These are phyloP conservation scores for Cystobasidium pallidum DNA, from an alignment of 1,284 basidiomycete genomes.

Conservation along the genomic window DNA sequence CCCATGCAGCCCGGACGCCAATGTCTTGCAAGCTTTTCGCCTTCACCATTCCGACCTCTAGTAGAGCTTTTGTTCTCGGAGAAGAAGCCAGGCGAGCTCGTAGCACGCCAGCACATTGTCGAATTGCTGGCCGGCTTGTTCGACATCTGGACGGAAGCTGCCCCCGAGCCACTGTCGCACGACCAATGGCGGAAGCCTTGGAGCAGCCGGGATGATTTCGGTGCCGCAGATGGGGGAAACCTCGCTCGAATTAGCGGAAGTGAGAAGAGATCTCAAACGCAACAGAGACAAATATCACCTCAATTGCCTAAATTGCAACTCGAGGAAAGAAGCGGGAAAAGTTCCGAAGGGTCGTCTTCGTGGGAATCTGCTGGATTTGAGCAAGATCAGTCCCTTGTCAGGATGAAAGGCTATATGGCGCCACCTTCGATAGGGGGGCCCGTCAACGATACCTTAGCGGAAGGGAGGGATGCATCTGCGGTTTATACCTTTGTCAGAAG, in stretches of 20 bases:
- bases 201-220: constrained; percentile 22
- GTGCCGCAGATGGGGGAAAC: neutral
- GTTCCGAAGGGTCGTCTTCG: constrained; percentile 18
- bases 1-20: constrained; percentile 56
- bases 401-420: too few relatives aligned
- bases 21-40: constrained; percentile 78
- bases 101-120: constrained; percentile 83
- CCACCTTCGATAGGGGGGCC: constrained; percentile 1
- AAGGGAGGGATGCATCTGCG: constrained; percentile 38
- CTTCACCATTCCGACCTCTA: constrained; percentile 82
- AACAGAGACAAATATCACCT: neutral
- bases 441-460: neutral
- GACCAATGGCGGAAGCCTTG: constrained; percentile 63
- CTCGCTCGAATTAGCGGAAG: neutral
- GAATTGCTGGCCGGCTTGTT: constrained; percentile 81
- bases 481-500: constrained; percentile 50
- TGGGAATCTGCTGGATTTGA: constrained; percentile 42
- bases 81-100: constrained; percentile 93
- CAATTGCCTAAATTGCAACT: constrained; percentile 29
- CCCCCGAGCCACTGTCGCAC: constrained; percentile 55
- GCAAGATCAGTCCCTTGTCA: constrained; percentile 21
- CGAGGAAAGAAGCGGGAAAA: constrained; percentile 6
- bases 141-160: constrained; percentile 67
- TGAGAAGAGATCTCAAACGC: constrained; percentile 27
- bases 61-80: constrained; percentile 86